Base-by-base conservation (phyloP, 2,329 filamentous ascomycete genomes). In the Lasiodiplodia citricola region DNA sequence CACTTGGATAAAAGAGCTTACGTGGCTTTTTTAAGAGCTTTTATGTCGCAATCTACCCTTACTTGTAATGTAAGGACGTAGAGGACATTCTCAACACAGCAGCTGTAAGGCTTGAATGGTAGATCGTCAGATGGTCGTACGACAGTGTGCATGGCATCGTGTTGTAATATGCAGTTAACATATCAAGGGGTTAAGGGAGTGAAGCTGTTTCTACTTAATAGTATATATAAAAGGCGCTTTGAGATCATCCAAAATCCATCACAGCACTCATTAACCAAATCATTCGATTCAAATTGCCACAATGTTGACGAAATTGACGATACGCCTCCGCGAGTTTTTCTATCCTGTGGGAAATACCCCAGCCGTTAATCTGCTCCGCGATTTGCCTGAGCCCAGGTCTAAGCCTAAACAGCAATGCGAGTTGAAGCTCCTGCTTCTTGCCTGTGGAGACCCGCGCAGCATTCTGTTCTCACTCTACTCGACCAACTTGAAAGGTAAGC, bases 381-480 rank as follows among this genome's bases (percentile, higher is more conserved):
- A 79, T 38, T 70, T 88, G 2, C 25, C 44, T 51, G 16, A 47
- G 14, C n/a, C 25, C 57, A 14, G 11, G 2, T 31, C n/a, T 62
- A 28, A 50, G 18, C 18, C 37, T 47, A 7, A 10, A 28, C 44
- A 52, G 28, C 52, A 28, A 10, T 31, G 25, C 13, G 52, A 11
- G 8, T 31, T 38, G 75, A 82, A 57, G 75, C 23, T 88, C 5
- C 78, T 90, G 21, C 79, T 85, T 1, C 79, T 89, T 3, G 86
- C 84, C 4, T 87, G 85, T 66, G 86, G 86, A 18, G 87, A 89
- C 76, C 77, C 84, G 51, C 82, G 86, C n/a, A 85, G 86, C 70
- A 81, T 90, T 37, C 75, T 89, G 0, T 88, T 83, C 72, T 88
- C 87, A 0, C 28, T 57, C 13, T 23, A 67, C 21, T 37, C 44